Evolutionary conservation across 129 eudicot genomes (phyloP).

Genomic region (Rutidosis leptorrhynchoides): DNA sequence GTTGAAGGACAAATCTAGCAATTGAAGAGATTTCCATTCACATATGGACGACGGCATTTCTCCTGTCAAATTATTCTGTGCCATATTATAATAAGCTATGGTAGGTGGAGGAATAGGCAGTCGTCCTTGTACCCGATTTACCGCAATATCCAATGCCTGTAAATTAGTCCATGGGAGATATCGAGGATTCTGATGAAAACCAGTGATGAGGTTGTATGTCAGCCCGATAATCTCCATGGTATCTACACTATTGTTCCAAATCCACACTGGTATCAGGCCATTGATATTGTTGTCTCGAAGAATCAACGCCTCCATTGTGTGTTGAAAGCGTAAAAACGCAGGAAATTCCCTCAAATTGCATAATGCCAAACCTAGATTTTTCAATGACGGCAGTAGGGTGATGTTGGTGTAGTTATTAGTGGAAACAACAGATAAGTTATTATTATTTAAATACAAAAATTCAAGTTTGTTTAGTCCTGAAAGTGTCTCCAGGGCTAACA

Average conservation of each 20-base stretch:
- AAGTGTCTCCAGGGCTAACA: background rate
- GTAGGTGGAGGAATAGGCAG: background rate
- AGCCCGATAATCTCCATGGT: background rate
- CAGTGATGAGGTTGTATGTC: background rate
- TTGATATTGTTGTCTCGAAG: background rate
- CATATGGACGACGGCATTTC: conserved; percentile 17
- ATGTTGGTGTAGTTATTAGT: conserved; percentile 15
- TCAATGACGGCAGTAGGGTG: conserved; percentile 12
- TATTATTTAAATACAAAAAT: background rate
- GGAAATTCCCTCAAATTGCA: conserved; percentile 26
- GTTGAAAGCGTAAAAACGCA: conserved; percentile 13
- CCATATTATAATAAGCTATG: background rate
- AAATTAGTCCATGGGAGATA: conserved; percentile 10
- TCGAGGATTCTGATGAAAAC: background rate
- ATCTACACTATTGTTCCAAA: conserved; percentile 16
- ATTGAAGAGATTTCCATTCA: background rate
- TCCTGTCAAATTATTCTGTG: conserved; percentile 9
- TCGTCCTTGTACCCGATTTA: conserved; percentile 17
- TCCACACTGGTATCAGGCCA: conserved; percentile 20
- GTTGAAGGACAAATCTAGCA: conserved; percentile 23
- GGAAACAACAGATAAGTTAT: background rate
- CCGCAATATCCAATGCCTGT: background rate
- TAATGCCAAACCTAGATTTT: background rate
- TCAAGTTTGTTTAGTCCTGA: conserved; percentile 1
- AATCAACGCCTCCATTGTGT: background rate